Percentiles rank a stretch among this genome's conserved stretches.
Evolutionary conservation across 176 grass and related monocot species (phyloP).

Genomic region (Avena insularis): DNA sequence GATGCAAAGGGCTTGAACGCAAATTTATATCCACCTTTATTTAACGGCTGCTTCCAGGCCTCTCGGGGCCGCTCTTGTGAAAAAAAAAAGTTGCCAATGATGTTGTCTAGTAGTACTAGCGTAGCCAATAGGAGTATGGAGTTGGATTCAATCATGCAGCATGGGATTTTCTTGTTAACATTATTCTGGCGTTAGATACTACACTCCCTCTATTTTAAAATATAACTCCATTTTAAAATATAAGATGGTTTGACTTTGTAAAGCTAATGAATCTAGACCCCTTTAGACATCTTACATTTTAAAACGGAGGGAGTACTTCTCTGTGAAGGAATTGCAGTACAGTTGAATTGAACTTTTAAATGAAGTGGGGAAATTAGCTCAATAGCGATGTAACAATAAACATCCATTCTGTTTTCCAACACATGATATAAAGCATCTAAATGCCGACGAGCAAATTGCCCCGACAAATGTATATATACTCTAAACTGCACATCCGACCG

Average conservation of each 20-base stretch:
- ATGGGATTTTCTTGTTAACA: slow-evolving; percentile 28
- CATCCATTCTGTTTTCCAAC: too few relatives aligned
- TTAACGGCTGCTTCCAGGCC: too few relatives aligned
- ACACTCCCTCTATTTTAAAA: too few relatives aligned
- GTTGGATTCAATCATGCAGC: not conserved
- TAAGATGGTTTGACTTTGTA: too few relatives aligned
- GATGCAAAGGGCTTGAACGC: too few relatives aligned
- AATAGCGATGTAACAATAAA: not conserved
- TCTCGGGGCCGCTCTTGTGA: too few relatives aligned
- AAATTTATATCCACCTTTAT: too few relatives aligned
- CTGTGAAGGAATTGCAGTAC: not conserved
- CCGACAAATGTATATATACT: not conserved
- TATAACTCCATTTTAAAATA: too few relatives aligned
- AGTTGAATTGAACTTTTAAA: not conserved
- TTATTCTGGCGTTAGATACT: not conserved
- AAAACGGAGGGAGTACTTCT: too few relatives aligned
- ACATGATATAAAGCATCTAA: too few relatives aligned
- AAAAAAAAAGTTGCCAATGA: not conserved
- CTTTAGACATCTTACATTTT: too few relatives aligned
- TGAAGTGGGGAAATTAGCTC: not conserved
- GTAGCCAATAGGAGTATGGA: not conserved
- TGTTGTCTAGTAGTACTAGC: not conserved
- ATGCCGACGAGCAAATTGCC: not conserved
- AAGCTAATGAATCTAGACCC: too few relatives aligned
- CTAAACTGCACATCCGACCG: not conserved